Evolutionary conservation across 495 filamentous ascomycete species (phyloP).

Genomic region (Cudoniella acicularis): DNA sequence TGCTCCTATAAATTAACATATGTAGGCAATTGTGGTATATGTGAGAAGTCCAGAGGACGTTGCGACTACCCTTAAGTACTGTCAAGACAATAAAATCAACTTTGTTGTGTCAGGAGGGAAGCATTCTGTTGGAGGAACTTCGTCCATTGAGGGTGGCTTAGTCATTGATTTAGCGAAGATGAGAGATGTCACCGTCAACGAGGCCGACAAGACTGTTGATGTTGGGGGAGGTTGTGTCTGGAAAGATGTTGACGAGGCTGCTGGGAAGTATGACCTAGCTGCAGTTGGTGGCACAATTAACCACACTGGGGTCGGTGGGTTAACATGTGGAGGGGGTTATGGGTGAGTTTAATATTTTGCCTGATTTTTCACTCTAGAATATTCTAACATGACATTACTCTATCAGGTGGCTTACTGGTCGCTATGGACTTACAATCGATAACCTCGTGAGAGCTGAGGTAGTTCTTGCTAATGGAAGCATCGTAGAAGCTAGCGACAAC

Average conservation of each 20-base stretch:
- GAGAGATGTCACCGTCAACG: background rate
- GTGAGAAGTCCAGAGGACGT: background rate
- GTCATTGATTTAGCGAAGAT: background rate
- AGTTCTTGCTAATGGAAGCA: conserved; percentile 47
- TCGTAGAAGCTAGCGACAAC: conserved; percentile 47
- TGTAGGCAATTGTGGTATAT: background rate
- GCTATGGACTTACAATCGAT: conserved; percentile 41
- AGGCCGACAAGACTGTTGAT: background rate
- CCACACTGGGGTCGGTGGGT: conserved; percentile 52
- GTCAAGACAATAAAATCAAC: background rate
- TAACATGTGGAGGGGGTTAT: conserved; percentile 55
- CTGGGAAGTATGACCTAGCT: background rate
- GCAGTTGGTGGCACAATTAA: background rate
- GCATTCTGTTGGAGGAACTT: background rate
- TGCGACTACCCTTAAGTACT: background rate
- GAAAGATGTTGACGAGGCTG: background rate
- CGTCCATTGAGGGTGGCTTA: background rate
- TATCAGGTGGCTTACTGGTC: conserved; percentile 48
- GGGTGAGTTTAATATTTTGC: too few species aligned
- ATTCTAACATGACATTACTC: too few species aligned
- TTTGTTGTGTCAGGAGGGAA: background rate
- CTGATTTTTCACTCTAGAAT: too few species aligned
- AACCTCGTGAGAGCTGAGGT: conserved; percentile 56
- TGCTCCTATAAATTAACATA: background rate
- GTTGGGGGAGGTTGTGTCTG: background rate